Evolutionary conservation across 441 rosid genomes (phyloP).

Genomic region (Syzygium syzygioides): DNA sequence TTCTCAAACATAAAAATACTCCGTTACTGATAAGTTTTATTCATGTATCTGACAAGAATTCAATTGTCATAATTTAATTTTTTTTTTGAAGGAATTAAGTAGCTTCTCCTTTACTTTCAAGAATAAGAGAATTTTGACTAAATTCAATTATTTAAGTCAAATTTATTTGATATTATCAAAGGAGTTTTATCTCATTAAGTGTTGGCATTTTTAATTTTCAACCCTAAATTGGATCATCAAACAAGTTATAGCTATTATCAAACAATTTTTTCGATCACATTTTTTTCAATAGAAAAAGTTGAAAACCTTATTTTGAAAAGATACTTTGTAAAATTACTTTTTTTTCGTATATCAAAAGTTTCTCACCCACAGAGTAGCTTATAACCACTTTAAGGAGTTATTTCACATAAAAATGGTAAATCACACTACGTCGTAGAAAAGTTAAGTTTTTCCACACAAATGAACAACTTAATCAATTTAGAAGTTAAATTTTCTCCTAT

Average conservation of each 20-base stretch:
- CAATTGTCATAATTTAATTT: background rate
- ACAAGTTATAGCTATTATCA: background rate
- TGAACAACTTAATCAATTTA: background rate
- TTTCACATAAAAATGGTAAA: background rate
- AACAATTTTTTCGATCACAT: background rate
- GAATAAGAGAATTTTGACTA: background rate
- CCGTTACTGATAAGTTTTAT: background rate
- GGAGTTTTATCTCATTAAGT: too few relatives aligned
- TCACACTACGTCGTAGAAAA: too few relatives aligned
- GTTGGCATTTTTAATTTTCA: background rate
- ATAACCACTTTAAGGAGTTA: rapidly evolving
- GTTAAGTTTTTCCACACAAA: background rate
- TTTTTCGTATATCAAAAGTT: rapidly evolving
- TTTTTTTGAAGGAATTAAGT: background rate
- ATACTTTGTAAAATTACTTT: background rate
- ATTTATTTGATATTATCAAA: rapidly evolving
- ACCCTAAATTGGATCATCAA: background rate
- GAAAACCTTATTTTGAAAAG: background rate
- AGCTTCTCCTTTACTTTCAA: background rate
- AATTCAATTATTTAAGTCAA: too few relatives aligned
- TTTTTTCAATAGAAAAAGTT: rapidly evolving
- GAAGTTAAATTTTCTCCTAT: background rate
- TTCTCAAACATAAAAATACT: background rate
- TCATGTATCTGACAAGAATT: background rate
- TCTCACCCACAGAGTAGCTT: rapidly evolving